phyloP scores from a whole-genome alignment of 352 stramenopile species.

The Peronospora destructor region DNA sequence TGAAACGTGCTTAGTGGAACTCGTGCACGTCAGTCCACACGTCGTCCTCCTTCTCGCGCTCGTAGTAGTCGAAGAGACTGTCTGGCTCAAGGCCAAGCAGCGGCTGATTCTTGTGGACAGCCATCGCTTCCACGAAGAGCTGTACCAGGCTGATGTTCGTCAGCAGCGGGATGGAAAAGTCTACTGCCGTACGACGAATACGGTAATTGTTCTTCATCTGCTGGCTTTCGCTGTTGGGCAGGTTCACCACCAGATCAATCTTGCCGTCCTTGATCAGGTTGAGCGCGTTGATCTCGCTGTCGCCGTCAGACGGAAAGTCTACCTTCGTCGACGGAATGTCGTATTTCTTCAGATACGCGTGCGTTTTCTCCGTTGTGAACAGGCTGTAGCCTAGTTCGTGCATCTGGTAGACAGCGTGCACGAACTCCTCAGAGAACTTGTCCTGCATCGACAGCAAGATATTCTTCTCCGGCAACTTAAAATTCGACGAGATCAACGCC shows the following conservation, averaged over 20 bases:
- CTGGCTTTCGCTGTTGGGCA: conserved; percentile 85
- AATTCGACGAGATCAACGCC: conserved; percentile 70
- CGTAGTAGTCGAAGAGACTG: conserved; percentile 98
- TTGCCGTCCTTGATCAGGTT: conserved; percentile 92
- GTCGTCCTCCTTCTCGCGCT: conserved; percentile 86
- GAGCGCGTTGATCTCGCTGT: conserved; percentile 72
- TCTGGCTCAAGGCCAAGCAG: conserved; percentile 90
- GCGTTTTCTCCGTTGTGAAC: conserved; percentile 91
- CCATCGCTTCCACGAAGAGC: conserved; percentile 90
- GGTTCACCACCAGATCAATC: conserved; percentile 92
- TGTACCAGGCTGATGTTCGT: conserved; percentile 90
- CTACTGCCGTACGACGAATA: conserved; percentile 88
- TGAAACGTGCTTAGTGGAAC: conserved; percentile 86
- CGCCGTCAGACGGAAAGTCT: conserved; percentile 62
- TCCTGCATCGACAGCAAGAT: conserved; percentile 91
- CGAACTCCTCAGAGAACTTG: conserved; percentile 92
- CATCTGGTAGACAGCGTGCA: conserved; percentile 93
- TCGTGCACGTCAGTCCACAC: conserved; percentile 92
- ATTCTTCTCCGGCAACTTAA: conserved; percentile 83
- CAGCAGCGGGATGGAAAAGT: conserved; percentile 89
- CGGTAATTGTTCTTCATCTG: conserved; percentile 90
- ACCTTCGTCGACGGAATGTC: conserved; percentile 84
- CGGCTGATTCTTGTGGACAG: conserved; percentile 88
- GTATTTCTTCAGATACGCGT: conserved; percentile 85
- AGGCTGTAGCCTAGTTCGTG: conserved; percentile 93